phyloP scores from a whole-genome alignment of 805 yeast species.

The Saccharomycopsis guyanensis region DNA sequence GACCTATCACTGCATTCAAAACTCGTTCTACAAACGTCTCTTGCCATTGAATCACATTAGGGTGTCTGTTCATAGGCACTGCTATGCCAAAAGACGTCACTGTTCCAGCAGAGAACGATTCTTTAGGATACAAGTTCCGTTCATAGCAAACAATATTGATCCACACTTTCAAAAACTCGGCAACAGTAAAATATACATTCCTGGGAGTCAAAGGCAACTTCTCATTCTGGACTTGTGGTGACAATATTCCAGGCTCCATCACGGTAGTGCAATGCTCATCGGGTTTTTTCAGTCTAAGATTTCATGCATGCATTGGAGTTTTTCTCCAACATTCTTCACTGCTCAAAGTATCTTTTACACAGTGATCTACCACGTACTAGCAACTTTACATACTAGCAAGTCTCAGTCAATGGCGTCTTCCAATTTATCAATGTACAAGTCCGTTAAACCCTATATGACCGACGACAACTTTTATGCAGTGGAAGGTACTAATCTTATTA shows the following conservation, averaged over 20 bases:
- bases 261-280: too few species aligned
- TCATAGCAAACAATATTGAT: constrained; percentile 17
- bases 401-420: too few species aligned
- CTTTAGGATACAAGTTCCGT: constrained; percentile 15
- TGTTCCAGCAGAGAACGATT: constrained; percentile 6
- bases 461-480: too few species aligned
- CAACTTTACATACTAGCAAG: too few species aligned
- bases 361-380: too few species aligned
- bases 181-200: constrained; percentile 15
- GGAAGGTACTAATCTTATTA: neutral
- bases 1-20: constrained; percentile 6
- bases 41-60: constrained; percentile 17
- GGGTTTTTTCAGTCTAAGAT: too few species aligned
- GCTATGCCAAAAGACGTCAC: constrained; percentile 16
- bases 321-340: too few species aligned
- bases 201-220: constrained; percentile 13
- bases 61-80: constrained; percentile 19
- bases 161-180: constrained; percentile 18
- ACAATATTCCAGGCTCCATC: neutral
- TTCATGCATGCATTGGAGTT: too few species aligned
- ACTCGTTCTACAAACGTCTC: constrained; percentile 10
- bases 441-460: too few species aligned
- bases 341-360: too few species aligned
- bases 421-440: too few species aligned
- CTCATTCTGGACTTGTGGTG: neutral